phyloP scores from a whole-genome alignment of 495 filamentous ascomycete genomes.

The Apodospora peruviana region DNA sequence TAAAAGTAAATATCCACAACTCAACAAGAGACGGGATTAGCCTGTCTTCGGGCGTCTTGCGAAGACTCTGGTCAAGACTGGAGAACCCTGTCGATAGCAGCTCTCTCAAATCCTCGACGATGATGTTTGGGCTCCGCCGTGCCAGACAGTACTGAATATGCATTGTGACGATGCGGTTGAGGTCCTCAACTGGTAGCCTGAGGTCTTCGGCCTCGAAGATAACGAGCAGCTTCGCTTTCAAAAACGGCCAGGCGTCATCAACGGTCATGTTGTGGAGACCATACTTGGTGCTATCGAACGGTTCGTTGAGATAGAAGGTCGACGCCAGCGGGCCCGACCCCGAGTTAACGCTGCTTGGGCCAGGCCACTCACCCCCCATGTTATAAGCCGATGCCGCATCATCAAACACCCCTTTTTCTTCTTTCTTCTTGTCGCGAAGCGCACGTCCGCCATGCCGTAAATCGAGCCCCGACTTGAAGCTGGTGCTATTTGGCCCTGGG shows the following conservation, averaged over 20 bases:
- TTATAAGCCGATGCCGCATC: conserved; percentile 31
- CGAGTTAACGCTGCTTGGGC: conserved; percentile 44
- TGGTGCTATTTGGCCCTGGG: conserved; percentile 63
- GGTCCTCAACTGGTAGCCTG: conserved; percentile 83
- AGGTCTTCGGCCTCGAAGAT: conserved; percentile 93
- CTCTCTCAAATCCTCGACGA: conserved; percentile 76
- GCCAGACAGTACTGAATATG: conserved; percentile 76
- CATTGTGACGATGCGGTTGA: conserved; percentile 78
- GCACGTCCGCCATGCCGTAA: conserved; percentile 78
- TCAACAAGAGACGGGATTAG: conserved; percentile 83
- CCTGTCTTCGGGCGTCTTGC: conserved; percentile 71
- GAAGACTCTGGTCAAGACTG: conserved; percentile 75
- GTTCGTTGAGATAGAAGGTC: conserved; percentile 39
- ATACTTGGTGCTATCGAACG: conserved; percentile 47
- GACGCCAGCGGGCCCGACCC: conserved; percentile 22
- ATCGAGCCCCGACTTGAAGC: conserved; percentile 78
- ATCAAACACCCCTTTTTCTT: conserved; percentile 59
- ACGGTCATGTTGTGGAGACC: conserved; percentile 76
- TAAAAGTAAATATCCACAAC: conserved; percentile 89
- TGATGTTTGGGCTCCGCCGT: conserved; percentile 56
- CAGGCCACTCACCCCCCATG: conserved; percentile 45
- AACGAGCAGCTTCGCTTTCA: conserved; percentile 84
- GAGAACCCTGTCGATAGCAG: conserved; percentile 76
- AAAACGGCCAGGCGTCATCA: conserved; percentile 91
- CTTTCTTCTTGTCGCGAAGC: conserved; percentile 84